Conservation (phyloP, 176 grass and related monocot genomes). For the Metroxylon sagu region DNA sequence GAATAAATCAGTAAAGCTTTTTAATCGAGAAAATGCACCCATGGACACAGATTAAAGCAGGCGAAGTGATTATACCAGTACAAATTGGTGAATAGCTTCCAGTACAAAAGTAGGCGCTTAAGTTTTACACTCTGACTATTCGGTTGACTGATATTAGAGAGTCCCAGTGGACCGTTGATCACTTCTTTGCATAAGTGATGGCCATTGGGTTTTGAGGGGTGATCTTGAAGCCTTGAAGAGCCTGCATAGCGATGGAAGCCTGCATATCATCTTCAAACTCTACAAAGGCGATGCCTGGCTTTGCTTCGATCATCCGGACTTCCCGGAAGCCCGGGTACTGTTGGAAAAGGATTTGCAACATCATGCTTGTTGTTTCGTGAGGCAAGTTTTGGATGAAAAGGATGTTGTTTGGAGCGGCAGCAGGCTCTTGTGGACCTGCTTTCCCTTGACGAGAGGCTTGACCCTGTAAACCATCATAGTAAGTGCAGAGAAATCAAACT, state of each 20-base stretch:
- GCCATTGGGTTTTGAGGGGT: slow-evolving; percentile 79
- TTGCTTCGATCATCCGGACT: slow-evolving; percentile 83
- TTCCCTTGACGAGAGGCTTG: slow-evolving; percentile 43
- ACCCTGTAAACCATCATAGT: neutral
- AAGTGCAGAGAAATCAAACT: no score
- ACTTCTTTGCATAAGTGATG: slow-evolving; percentile 84
- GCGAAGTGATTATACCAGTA: no score
- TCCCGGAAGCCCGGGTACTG: slow-evolving; percentile 95
- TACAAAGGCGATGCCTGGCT: slow-evolving; percentile 91
- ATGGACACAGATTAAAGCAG: no score
- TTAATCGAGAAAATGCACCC: no score
- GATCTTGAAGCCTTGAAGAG: slow-evolving; percentile 95
- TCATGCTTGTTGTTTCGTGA: slow-evolving; percentile 66
- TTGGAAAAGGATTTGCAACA: slow-evolving; percentile 95
- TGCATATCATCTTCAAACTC: slow-evolving; percentile 81
- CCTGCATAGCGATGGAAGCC: slow-evolving; percentile 75
- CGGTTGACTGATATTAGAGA: no score
- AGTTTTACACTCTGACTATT: no score
- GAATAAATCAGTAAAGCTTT: no score
- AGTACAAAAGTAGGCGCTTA: no score
- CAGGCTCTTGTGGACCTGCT: slow-evolving; percentile 32
- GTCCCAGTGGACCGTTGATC: neutral
- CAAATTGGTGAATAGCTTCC: no score
- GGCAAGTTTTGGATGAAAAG: slow-evolving; percentile 95
- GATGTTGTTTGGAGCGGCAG: slow-evolving; percentile 78